phyloP scores from a whole-genome alignment of 257 asterid species.

The Capsicum baccatum region DNA sequence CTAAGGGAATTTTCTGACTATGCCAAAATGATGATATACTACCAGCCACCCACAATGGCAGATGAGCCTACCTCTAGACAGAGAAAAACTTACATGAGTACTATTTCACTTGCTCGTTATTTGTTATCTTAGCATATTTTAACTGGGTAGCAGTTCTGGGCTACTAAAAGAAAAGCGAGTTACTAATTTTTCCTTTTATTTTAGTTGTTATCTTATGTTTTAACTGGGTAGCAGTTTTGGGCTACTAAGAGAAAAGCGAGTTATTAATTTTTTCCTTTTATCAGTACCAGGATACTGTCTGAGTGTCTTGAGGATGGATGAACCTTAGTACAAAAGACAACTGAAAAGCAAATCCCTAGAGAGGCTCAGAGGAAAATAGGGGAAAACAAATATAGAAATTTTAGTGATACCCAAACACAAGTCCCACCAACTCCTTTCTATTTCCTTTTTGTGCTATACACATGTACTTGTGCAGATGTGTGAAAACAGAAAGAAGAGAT shows the following conservation, averaged over 20 bases:
- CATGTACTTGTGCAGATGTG: not conserved
- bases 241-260: not conserved
- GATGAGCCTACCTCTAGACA: constrained; percentile 9
- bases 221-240: not conserved
- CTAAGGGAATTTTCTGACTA: not conserved
- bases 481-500: not conserved
- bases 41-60: not conserved
- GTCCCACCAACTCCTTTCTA: not conserved
- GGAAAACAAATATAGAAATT: not conserved
- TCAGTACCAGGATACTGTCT: not conserved
- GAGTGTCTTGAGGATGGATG: not conserved
- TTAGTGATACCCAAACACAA: not conserved
- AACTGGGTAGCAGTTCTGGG: not conserved
- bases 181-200: not conserved
- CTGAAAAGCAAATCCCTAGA: not conserved
- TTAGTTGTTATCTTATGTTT: not conserved
- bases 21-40: constrained; percentile 6
- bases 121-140: not conserved
- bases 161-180: not conserved
- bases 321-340: not conserved
- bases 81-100: not conserved
- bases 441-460: not conserved
- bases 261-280: not conserved
- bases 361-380: not conserved
- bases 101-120: not conserved